A percentile compares a stretch with the other conserved stretches of the same genome.
phyloP scores from a whole-genome alignment of 768 basidiomycete species.

The Tricholoma furcatifolium region DNA sequence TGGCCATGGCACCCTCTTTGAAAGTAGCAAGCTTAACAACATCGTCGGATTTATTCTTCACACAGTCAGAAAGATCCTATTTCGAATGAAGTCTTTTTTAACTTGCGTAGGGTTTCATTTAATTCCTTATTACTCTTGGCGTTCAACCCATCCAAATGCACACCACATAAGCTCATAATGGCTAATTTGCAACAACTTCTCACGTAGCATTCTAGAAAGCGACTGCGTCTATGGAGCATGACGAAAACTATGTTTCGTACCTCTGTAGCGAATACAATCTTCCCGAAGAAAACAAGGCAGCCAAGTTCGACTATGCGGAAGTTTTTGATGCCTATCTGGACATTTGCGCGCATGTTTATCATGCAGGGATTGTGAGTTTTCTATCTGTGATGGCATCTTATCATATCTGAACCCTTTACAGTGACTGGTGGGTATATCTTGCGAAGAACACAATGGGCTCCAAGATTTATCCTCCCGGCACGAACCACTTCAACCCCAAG shows the following conservation, averaged over 20 bases:
- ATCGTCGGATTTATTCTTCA: slow-evolving; percentile 48
- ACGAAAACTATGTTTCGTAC: slow-evolving; percentile 72
- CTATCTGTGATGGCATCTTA: not conserved
- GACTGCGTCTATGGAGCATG: slow-evolving; percentile 72
- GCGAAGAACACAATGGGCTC: slow-evolving; percentile 44
- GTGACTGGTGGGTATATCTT: slow-evolving; percentile 31
- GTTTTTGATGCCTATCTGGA: slow-evolving; percentile 50
- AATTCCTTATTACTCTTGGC: slow-evolving; percentile 66
- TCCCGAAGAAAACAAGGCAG: slow-evolving; percentile 36
- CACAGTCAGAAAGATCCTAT: slow-evolving; percentile 35
- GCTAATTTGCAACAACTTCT: not conserved
- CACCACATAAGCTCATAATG: slow-evolving; percentile 50
- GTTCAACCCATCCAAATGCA: slow-evolving; percentile 63
- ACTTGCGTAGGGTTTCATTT: slow-evolving; percentile 39
- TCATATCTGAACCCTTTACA: not conserved
- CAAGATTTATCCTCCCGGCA: slow-evolving; percentile 46
- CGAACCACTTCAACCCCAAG: slow-evolving; percentile 40
- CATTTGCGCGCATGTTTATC: slow-evolving; percentile 39
- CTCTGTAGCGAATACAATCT: slow-evolving; percentile 38
- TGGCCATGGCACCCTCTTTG: slow-evolving; percentile 41
- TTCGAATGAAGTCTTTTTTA: slow-evolving; percentile 7
- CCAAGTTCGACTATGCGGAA: slow-evolving; percentile 43
- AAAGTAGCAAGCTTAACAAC: slow-evolving; percentile 36
- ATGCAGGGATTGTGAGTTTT: slow-evolving; percentile 45
- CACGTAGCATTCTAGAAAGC: slow-evolving; percentile 40